These are phyloP conservation scores for Dalechampia spathulata DNA, from an alignment of 441 rosid genomes.

Conservation along the genomic window DNA sequence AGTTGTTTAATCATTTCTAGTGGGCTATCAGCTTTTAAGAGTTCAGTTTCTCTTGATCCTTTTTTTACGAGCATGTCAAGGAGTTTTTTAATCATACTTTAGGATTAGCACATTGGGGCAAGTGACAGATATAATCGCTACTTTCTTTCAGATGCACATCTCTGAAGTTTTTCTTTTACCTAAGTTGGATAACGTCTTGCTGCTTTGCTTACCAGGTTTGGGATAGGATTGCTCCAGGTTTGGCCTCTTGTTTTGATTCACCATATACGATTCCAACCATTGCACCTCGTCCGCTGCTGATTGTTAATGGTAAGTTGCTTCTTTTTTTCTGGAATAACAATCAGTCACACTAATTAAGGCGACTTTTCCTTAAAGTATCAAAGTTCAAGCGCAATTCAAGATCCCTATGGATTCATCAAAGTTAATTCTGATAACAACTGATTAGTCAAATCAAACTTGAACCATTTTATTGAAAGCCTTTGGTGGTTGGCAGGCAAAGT, in stretches of 20 bases:
- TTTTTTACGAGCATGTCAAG: no score
- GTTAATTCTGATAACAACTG: not conserved
- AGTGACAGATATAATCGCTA: not conserved
- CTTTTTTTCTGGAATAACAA: not conserved
- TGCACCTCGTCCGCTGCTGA: slow-evolving; percentile 71
- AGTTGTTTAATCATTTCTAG: not conserved
- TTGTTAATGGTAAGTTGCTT: slow-evolving; percentile 49
- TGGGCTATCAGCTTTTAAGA: not conserved
- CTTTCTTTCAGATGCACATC: not conserved
- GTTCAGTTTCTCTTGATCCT: not conserved
- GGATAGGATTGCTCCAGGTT: slow-evolving; percentile 90
- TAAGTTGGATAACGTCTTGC: not conserved
- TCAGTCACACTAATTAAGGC: not conserved
- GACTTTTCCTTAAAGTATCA: not conserved
- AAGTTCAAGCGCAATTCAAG: not conserved
- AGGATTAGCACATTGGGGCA: slow-evolving; percentile 4
- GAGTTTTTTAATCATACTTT: not conserved
- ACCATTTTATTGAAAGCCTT: not conserved
- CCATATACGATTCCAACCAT: slow-evolving; percentile 64
- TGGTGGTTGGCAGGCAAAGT: slow-evolving; percentile 4
- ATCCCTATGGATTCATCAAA: not conserved
- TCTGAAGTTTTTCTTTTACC: not conserved
- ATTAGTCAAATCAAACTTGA: not conserved
- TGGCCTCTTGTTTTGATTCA: slow-evolving; percentile 70
- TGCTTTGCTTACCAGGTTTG: slow-evolving; percentile 56